These are phyloP conservation scores for Wallacemonas sp. DNA, from an alignment of 208 protist species.

Conservation along the genomic window DNA sequence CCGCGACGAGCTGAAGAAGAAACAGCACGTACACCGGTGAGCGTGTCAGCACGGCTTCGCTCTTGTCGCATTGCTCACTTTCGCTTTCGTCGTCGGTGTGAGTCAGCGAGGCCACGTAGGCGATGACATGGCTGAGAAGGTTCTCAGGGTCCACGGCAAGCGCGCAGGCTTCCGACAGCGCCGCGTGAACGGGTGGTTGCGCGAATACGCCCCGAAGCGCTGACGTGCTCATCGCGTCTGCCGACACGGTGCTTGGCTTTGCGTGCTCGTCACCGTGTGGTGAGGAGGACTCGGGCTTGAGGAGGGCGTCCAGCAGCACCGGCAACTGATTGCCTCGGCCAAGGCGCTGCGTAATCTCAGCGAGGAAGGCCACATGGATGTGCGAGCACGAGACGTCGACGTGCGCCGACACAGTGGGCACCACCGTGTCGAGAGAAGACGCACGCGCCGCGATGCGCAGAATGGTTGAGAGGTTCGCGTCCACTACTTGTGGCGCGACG, in stretches of 20 bases:
- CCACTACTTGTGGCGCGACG: conserved; percentile 87
- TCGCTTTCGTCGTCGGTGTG: conserved; percentile 10
- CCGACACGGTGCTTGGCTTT: not conserved
- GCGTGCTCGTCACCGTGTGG: not conserved
- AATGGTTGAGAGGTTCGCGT: conserved; percentile 73
- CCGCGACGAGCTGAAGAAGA: conserved; percentile 60
- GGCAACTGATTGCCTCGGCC: conserved; percentile 64
- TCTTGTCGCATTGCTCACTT: not conserved
- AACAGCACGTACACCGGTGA: conserved; percentile 34
- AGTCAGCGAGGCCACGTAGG: conserved; percentile 23
- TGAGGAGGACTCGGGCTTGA: not conserved
- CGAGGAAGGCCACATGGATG: conserved; percentile 46
- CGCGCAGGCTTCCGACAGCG: conserved; percentile 39
- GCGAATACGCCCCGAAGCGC: conserved; percentile 44
- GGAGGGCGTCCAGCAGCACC: conserved; percentile 57
- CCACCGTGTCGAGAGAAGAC: not conserved
- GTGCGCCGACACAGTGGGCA: not conserved
- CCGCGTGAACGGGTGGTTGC: conserved; percentile 31
- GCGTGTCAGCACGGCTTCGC: not conserved
- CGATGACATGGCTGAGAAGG: conserved; percentile 37
- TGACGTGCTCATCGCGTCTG: not conserved
- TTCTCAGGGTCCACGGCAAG: conserved; percentile 62
- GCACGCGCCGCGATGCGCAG: conserved; percentile 61
- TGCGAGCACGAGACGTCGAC: not conserved
- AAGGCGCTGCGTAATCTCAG: conserved; percentile 44